Evolutionary conservation across 345 rosid genomes (phyloP), one percentile per base, ranked within the genome.

Genomic region (Euphorbia peplus): DNA sequence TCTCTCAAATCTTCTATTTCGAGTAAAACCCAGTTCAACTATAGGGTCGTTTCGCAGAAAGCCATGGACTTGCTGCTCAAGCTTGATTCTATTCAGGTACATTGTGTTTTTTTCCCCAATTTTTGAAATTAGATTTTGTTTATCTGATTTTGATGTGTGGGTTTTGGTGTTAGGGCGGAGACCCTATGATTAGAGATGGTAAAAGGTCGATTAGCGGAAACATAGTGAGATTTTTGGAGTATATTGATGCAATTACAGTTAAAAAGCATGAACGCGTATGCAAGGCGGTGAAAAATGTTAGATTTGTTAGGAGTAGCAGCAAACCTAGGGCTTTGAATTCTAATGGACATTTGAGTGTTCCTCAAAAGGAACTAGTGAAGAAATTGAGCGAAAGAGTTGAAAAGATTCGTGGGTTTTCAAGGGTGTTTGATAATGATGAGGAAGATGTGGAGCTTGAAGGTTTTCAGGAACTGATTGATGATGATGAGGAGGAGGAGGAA

Each of bases 51-150:
- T 64, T 86, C 93, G 70, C 83, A 66, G 37, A 83, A 82, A 81
- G 90, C 83, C 68, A 75, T 76, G 79, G 83, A 81, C 62, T 82
- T 91, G 85, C 89, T 91, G 67, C 82, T 85, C 39, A 76, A 82
- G 46, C 84, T 91, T n/a, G 96, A 91, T 75, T 88, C 88, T 55
- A 73, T 91, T 80, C 88, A 86, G 95, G 98, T 93, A 82, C 24
- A 29, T 18, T 57, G 25, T 41, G 50, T 67, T 41, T 29, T 4
- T 26, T 50, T 70, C 1, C 16, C 58, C 53, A 0, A 3, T 24
- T 28, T 4, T 67, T 47, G 58, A 39, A 39, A 39, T 5, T 8
- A 39, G 42, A 62, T 70, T 14, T 35, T 46, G 19, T 3, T 15
- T 46, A 32, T 44, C 74, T 44, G 12, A 3, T 64, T 47, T 46